These are phyloP conservation scores for Saccharomyces hybrid DNA, from an alignment of 1,139 yeast genomes.

Conservation along the genomic window DNA sequence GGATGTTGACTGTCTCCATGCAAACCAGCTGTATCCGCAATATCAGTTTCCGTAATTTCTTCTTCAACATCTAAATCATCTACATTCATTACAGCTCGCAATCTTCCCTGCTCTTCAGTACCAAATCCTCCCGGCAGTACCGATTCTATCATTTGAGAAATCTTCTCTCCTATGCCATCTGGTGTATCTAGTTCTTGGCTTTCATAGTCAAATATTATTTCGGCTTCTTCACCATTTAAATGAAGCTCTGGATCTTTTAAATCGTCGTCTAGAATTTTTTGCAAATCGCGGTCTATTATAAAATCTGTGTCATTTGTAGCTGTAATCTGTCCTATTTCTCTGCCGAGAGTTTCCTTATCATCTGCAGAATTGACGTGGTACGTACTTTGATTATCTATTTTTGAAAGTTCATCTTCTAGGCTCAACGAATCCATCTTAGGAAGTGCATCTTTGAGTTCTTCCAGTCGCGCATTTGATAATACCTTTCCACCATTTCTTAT, in stretches of 20 bases:
- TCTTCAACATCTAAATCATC: not conserved
- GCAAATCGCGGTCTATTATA: slow-evolving; percentile 2
- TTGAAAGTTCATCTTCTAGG: slow-evolving; percentile 8
- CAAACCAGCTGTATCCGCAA: not conserved
- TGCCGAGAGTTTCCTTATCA: not conserved
- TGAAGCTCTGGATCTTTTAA: slow-evolving; percentile 22
- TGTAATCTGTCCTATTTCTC: not conserved
- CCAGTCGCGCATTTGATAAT: not conserved
- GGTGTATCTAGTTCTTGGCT: slow-evolving; percentile 23
- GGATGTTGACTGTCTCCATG: not conserved
- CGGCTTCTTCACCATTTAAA: slow-evolving; percentile 24
- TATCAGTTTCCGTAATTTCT: not conserved
- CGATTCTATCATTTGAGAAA: slow-evolving; percentile 27
- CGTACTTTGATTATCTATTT: slow-evolving; percentile 11
- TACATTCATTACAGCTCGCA: slow-evolving; percentile 13
- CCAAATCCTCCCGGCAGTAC: slow-evolving; percentile 26
- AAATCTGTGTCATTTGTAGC: not conserved
- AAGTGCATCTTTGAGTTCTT: not conserved
- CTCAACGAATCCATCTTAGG: not conserved
- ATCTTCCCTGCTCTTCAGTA: slow-evolving; percentile 18
- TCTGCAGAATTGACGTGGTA: slow-evolving; percentile 6
- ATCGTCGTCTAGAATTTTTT: slow-evolving; percentile 9
- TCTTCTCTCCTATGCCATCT: slow-evolving; percentile 25
- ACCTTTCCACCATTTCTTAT: slow-evolving; percentile 13
- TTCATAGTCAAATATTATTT: slow-evolving; percentile 28